Evolutionary conservation across 1,139 yeast genomes (phyloP).

Genomic region (Candida sp.): DNA sequence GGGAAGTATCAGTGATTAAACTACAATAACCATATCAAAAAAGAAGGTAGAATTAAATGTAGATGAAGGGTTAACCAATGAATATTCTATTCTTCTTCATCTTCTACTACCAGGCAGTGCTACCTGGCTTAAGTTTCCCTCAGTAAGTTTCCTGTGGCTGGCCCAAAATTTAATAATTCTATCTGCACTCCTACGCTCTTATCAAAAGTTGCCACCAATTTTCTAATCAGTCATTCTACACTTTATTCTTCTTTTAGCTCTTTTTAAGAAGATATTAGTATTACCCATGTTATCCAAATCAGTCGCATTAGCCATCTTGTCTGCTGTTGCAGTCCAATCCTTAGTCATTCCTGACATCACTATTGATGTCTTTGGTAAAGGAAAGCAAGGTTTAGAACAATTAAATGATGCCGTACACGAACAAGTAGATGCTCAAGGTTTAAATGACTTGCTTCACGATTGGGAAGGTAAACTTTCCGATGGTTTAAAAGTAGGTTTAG

Average conservation of each 20-base stretch:
- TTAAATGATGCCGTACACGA: constrained; percentile 6
- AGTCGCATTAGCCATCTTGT: constrained; percentile 49
- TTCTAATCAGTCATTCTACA: constrained; percentile 15
- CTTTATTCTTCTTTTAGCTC: constrained; percentile 14
- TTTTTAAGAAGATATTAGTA: background rate
- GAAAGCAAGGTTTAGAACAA: constrained; percentile 5
- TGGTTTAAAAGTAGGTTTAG: constrained; percentile 1
- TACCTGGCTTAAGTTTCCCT: no score
- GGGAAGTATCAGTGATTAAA: no score
- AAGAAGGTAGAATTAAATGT: no score
- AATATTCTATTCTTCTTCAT: no score
- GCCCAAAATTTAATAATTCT: background rate
- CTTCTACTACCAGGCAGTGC: no score
- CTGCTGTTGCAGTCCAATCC: constrained; percentile 60
- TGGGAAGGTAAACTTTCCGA: background rate
- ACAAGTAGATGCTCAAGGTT: constrained; percentile 11
- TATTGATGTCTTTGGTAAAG: constrained; percentile 31
- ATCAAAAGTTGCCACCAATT: background rate
- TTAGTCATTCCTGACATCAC: constrained; percentile 57
- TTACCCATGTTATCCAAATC: constrained; percentile 42
- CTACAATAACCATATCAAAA: no score
- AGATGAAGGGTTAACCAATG: no score
- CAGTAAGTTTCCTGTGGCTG: background rate
- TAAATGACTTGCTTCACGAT: background rate
- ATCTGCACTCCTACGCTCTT: background rate